phyloP scores from a whole-genome alignment of 352 stramenopile genomes.

The Globisporangium barbulae region DNA sequence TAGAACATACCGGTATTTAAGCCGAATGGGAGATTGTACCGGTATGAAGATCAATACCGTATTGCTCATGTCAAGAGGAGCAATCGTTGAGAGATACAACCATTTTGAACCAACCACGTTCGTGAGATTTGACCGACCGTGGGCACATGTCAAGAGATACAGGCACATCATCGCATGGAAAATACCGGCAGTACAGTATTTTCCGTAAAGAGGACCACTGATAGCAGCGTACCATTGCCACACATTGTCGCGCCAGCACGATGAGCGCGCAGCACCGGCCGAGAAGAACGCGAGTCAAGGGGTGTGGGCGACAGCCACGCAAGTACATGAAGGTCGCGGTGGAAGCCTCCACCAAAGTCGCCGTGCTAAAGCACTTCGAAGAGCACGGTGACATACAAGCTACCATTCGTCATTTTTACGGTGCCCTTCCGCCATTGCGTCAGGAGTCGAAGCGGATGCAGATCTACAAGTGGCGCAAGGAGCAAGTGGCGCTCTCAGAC shows the following conservation, averaged over 20 bases:
- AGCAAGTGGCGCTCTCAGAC: constrained; percentile 1
- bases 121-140: neutral
- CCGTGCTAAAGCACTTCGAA: constrained; percentile 1
- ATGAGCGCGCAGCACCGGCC: neutral
- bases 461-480: neutral
- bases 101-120: neutral
- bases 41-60: no score
- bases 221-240: neutral
- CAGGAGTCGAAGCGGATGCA: neutral
- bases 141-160: neutral
- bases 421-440: constrained; percentile 1
- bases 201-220: neutral
- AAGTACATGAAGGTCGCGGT: constrained; percentile 1
- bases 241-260: constrained; percentile 2
- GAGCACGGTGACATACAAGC: neutral
- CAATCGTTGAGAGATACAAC: constrained; percentile 1
- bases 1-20: no score
- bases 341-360: neutral
- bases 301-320: neutral
- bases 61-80: constrained; percentile 3
- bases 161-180: neutral
- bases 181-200: constrained; percentile 1
- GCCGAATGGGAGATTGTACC: no score
- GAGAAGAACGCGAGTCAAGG: neutral
- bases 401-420: constrained; percentile 2